These are phyloP conservation scores for Clavispora fructus DNA, from an alignment of 805 yeast species.

Conservation along the genomic window DNA sequence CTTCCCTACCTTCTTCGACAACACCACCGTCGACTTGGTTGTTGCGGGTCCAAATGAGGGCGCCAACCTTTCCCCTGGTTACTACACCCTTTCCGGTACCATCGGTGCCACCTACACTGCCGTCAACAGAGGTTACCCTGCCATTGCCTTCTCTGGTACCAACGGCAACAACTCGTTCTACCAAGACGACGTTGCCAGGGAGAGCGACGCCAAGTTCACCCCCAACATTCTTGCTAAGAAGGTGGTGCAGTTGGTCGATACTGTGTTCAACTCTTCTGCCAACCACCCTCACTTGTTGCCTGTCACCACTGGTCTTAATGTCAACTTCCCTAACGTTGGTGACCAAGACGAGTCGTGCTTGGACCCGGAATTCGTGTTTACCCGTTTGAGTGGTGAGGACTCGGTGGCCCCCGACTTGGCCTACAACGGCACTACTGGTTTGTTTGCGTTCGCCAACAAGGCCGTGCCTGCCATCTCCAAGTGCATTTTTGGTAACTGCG, in stretches of 20 bases:
- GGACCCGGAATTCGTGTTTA: constrained; percentile 37
- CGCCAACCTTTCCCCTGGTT: constrained; percentile 23
- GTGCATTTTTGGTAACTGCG: constrained; percentile 21
- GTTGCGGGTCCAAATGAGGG: constrained; percentile 29
- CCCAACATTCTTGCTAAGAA: constrained; percentile 22
- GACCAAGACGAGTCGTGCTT: constrained; percentile 23
- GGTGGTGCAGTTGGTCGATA: constrained; percentile 20
- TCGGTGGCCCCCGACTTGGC: constrained; percentile 25
- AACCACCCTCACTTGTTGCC: constrained; percentile 16
- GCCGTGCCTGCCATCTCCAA: constrained; percentile 36
- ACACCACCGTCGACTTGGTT: constrained; percentile 20
- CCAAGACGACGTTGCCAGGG: constrained; percentile 16
- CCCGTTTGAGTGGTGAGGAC: constrained; percentile 43
- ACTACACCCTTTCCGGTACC: constrained; percentile 24
- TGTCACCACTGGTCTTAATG: constrained; percentile 19
- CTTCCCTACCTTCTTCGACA: constrained; percentile 16
- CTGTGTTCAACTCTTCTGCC: constrained; percentile 13
- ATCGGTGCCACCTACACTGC: constrained; percentile 22
- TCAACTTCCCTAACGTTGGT: constrained; percentile 21
- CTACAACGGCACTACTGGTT: constrained; percentile 38
- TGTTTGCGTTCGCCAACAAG: constrained; percentile 12
- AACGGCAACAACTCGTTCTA: constrained; percentile 23
- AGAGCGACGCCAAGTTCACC: constrained; percentile 15
- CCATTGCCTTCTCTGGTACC: constrained; percentile 23
- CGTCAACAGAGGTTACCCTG: constrained; percentile 22